phyloP scores from a whole-genome alignment of 805 yeast species.

The Danielia oregonensis region DNA sequence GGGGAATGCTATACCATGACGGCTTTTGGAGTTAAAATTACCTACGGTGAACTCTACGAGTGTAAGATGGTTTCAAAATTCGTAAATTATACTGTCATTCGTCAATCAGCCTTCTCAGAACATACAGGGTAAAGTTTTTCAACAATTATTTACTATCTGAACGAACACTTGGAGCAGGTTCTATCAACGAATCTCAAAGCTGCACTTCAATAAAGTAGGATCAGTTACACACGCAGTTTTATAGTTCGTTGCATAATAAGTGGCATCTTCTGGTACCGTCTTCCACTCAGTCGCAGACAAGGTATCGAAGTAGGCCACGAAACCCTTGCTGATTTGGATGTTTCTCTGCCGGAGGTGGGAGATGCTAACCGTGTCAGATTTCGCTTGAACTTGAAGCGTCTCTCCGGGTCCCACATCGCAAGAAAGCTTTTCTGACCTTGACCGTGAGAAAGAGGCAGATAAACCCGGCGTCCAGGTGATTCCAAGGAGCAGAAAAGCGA shows the following conservation, averaged over 20 bases:
- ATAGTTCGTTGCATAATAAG: not conserved
- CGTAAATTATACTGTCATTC: too few species aligned
- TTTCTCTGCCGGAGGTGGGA: not conserved
- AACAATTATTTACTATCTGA: too few species aligned
- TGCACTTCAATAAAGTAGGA: not conserved
- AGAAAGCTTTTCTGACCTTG: constrained; percentile 8
- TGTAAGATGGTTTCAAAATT: too few species aligned
- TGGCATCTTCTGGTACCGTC: not conserved
- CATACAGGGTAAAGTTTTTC: too few species aligned
- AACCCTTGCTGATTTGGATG: not conserved
- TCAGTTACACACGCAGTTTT: not conserved
- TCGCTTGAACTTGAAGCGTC: constrained; percentile 10
- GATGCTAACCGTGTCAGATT: not conserved
- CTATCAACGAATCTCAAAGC: too few species aligned
- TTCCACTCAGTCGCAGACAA: not conserved
- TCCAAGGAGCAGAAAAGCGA: constrained; percentile 2
- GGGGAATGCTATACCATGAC: too few species aligned
- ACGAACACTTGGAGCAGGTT: too few species aligned
- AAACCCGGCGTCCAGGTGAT: too few species aligned
- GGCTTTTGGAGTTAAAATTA: too few species aligned
- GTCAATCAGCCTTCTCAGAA: too few species aligned
- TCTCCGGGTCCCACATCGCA: constrained; percentile 13
- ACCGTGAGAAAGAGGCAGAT: too few species aligned
- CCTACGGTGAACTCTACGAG: too few species aligned
- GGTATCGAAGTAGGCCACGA: not conserved